Evolutionary conservation across 148 eudicot species (phyloP).

Genomic region (Cornus florida): DNA sequence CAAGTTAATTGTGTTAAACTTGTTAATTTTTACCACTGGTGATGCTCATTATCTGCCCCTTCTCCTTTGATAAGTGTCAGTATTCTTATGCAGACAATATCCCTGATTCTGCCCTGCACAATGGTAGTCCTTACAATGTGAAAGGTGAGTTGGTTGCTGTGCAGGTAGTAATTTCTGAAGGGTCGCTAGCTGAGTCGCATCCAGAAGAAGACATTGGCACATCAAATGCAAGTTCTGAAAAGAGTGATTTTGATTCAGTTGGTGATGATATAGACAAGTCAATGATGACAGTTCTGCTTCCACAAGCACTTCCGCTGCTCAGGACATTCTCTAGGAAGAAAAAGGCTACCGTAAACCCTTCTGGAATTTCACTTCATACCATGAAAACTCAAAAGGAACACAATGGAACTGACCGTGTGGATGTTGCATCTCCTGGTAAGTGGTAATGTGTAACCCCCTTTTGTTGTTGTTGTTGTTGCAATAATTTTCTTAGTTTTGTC

Average conservation of each 20-base stretch:
- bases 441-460: background rate
- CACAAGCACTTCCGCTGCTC: slow-evolving; percentile 81
- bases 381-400: slow-evolving; percentile 26
- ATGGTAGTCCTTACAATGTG: slow-evolving; percentile 17
- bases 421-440: slow-evolving; percentile 43
- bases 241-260: slow-evolving; percentile 59
- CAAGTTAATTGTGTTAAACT: background rate
- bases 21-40: background rate
- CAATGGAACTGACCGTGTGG: slow-evolving; percentile 13
- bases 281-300: slow-evolving; percentile 85
- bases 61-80: background rate
- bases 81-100: slow-evolving; percentile 33
- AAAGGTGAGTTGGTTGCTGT: slow-evolving; percentile 35
- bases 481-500: background rate
- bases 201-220: slow-evolving; percentile 41
- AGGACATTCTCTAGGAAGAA: slow-evolving; percentile 68
- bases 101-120: slow-evolving; percentile 19
- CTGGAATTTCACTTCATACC: slow-evolving; percentile 18
- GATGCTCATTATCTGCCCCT: background rate
- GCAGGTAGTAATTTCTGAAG: slow-evolving; percentile 26
- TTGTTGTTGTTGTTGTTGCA: background rate
- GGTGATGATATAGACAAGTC: slow-evolving; percentile 68
- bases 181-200: slow-evolving; percentile 33
- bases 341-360: slow-evolving; percentile 38
- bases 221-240: slow-evolving; percentile 45